Conservation (phyloP, 257 asterid species). For the Paulownia fortunei region DNA sequence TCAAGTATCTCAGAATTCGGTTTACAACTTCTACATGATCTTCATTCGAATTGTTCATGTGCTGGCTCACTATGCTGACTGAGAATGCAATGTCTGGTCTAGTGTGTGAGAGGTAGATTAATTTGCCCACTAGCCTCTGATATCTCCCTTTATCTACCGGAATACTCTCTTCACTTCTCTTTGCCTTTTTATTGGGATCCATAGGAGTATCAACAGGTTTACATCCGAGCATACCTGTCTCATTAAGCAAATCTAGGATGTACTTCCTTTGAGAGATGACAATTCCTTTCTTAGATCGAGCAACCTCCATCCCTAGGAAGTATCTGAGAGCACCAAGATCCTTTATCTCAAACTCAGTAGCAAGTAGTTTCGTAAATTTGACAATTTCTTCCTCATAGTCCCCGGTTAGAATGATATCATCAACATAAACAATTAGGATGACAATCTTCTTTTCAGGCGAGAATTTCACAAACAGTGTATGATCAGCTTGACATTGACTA, state of each 20-base stretch:
- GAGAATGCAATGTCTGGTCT: too few species aligned
- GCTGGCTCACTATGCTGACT: too few species aligned
- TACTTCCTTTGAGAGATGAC: neutral
- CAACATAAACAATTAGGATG: neutral
- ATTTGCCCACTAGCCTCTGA: neutral
- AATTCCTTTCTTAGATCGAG: neutral
- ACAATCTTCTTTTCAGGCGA: neutral
- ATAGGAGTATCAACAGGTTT: neutral
- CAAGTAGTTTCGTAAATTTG: neutral
- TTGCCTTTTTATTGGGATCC: neutral
- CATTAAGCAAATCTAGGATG: neutral
- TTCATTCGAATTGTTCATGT: neutral
- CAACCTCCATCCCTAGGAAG: neutral
- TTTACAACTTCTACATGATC: neutral
- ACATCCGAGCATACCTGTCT: neutral
- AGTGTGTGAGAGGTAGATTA: too few species aligned
- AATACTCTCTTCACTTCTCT: neutral
- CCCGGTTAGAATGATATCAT: neutral
- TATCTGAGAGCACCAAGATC: neutral
- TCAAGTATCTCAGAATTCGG: neutral
- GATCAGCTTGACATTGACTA: too few species aligned
- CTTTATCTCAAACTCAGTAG: neutral
- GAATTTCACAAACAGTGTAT: neutral
- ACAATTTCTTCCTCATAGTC: neutral
- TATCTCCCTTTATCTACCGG: slow-evolving; percentile 2